Evolutionary conservation across 352 stramenopile genomes (phyloP), one percentile per base, ranked within the genome.

Genomic region (Poterioochromonas sp.): DNA sequence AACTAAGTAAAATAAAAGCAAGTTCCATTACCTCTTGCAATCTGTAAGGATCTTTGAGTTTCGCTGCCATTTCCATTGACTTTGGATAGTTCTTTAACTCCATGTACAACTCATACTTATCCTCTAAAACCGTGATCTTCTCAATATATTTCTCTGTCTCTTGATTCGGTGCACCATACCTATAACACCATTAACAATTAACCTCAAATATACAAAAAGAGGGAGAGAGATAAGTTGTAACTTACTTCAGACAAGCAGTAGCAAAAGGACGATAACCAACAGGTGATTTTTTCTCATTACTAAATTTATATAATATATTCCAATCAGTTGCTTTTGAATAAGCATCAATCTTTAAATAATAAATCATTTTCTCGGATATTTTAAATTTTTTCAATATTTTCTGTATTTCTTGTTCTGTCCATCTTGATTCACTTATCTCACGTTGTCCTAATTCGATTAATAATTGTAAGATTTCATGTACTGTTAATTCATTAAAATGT

Each of bases 321-420:
- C 90, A 95, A 62, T 95, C 88, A 20, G 86, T 83, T 20, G 86
- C 92, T 86, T 1, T 88, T 88, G 2, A 94, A 41, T 40, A 63
- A n/a, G 2, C 34, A 0, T 39, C 12, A 29, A 77, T 51, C 49
- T 70, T 68, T 1, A 44, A 15, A 77, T 90, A 88, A 80, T 92
- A 95, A 63, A 93, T 90, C 8, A 88, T 88, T 83, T 95, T 95
- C 76, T 95, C 90, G 0, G 90, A 87, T 5, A 95, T 87, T 49
- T 93, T 53, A 15, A 69, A 78, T 12, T 53, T 22, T n/a, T 69
- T 78, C 15, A 35, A 1, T 18, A 69, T 43, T 53, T 68, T 69
- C 2, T 12, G 1, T n/a, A 49, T 70, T 34, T 69, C 49, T 12
- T 11, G 29, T 32, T 78, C 29, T 32, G 29, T 41, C 44, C 44